Evolutionary conservation across 1,284 basidiomycete species (phyloP).

Genomic region (Leccinum pachyderme): DNA sequence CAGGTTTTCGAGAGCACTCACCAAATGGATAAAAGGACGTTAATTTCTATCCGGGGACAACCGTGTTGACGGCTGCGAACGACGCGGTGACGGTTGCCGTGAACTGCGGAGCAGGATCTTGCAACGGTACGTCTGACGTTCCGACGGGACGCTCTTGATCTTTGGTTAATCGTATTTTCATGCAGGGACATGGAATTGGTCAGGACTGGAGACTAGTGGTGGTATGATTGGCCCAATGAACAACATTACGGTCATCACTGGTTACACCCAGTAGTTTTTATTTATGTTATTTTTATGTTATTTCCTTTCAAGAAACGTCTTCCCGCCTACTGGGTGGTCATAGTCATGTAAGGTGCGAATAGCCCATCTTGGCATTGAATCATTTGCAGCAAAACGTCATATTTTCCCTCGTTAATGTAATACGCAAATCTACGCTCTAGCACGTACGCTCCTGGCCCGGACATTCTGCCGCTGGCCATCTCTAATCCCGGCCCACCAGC

Average conservation of each 20-base stretch:
- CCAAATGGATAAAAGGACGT: not conserved
- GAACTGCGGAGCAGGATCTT: constrained; percentile 1
- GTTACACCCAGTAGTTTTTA: not conserved
- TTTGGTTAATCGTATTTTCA: not conserved
- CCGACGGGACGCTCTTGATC: not conserved
- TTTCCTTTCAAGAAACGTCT: not conserved
- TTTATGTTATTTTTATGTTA: not conserved
- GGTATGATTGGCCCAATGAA: constrained; percentile 1
- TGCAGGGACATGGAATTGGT: not conserved
- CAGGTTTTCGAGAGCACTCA: not conserved
- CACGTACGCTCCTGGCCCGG: not conserved
- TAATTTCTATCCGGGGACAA: constrained; percentile 1
- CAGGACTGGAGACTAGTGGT: not conserved
- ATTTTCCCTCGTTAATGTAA: not conserved
- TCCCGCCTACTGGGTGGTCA: not conserved
- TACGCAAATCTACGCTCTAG: not conserved
- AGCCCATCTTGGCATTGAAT: not conserved
- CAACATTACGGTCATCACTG: not conserved
- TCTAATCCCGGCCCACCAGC: constrained; percentile 43
- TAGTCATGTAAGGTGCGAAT: not conserved
- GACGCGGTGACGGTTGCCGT: not conserved
- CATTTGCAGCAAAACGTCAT: not conserved
- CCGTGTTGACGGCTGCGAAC: not conserved
- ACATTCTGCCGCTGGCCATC: constrained; percentile 29
- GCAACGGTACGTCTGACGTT: not conserved